Evolutionary conservation across 495 filamentous ascomycete genomes (phyloP), one percentile per base, ranked within the genome.

Genomic region (Trichodelitschia bisporula): DNA sequence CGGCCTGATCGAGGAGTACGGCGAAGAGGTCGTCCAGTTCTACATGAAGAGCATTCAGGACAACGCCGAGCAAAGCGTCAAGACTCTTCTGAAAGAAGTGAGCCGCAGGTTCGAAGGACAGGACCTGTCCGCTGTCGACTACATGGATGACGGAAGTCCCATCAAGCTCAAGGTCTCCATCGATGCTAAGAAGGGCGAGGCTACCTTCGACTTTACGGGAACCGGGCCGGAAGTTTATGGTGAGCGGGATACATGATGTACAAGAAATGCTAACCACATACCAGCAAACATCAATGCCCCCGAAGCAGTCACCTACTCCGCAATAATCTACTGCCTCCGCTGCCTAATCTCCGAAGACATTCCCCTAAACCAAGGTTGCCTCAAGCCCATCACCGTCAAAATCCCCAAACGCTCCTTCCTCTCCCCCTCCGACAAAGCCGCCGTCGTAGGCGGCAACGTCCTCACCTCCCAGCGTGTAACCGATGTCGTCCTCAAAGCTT

Each of bases 361-460:
- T 17, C 86, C 86, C 0, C 64, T 97, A 11, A 97, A 97, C 55
- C 86, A 97, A 53, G 86, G 86, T 39, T 97, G 86, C 39, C 59
- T 97, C 8, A 70, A 65, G 25, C 86, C 86, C 3, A 77, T 97
- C 47, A 62, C 69, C 34, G 77, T 97, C 44, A 64, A 62, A 25
- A 89, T 95, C 26, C 86, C 86, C 2, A 61, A 67, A 2, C 64
- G 69, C 33, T 78, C 71, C 29, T 77, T 97, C 36, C 61, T 97
- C 11, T 79, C 72, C 0, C 86, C 86, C 2, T 82, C 75, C 1
- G 71, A 77, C 36, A 72, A 73, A 29, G 80, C 86, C 3, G 86
- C 86, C 1, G 86, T 95, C 0, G 86, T 93, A 0, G 86, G 84
- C 21, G 89, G 89, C 24, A 97, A 97, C 48, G 86, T 95, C 13